phyloP scores from a whole-genome alignment of 441 rosid genomes.

The Aleurites moluccanus region DNA sequence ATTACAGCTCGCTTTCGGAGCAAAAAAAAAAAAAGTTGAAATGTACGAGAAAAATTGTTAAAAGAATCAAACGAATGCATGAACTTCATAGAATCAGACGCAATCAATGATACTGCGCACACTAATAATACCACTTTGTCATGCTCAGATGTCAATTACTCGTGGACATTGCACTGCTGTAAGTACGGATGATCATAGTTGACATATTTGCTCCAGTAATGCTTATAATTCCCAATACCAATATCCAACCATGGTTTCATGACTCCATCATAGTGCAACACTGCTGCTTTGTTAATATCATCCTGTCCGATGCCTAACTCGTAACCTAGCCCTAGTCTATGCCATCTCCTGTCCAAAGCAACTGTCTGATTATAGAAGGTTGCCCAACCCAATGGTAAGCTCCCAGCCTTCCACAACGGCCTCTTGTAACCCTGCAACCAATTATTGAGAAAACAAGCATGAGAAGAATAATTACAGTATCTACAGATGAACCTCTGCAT shows the following conservation, averaged over 20 bases:
- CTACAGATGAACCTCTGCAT: not conserved
- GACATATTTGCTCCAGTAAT: conserved; percentile 71
- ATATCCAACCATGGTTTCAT: conserved; percentile 93
- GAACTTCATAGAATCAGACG: conserved; percentile 18
- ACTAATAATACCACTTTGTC: conserved; percentile 12
- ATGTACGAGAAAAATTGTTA: conserved; percentile 30
- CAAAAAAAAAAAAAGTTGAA: conserved; percentile 21
- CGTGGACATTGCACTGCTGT: conserved; percentile 83
- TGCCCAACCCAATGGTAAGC: conserved; percentile 80
- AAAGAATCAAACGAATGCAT: conserved; percentile 34
- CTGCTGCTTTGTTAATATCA: conserved; percentile 64
- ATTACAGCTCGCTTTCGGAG: conserved; percentile 19
- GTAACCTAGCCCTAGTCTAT: conserved; percentile 68
- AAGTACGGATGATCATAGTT: conserved; percentile 55
- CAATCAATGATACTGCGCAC: conserved; percentile 9
- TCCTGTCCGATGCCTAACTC: conserved; percentile 41
- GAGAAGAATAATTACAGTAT: not conserved
- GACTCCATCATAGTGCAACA: conserved; percentile 80
- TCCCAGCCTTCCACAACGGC: conserved; percentile 71
- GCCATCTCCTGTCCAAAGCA: conserved; percentile 74
- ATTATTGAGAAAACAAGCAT: conserved; percentile 18
- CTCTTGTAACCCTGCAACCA: conserved; percentile 59
- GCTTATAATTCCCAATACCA: conserved; percentile 52
- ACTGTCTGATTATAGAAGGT: conserved; percentile 57
- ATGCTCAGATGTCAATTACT: conserved; percentile 31